Evolutionary conservation across 768 basidiomycete species (phyloP), one percentile per base, ranked within the genome.

Genomic region (Holtermanniella nyarrowii): DNA sequence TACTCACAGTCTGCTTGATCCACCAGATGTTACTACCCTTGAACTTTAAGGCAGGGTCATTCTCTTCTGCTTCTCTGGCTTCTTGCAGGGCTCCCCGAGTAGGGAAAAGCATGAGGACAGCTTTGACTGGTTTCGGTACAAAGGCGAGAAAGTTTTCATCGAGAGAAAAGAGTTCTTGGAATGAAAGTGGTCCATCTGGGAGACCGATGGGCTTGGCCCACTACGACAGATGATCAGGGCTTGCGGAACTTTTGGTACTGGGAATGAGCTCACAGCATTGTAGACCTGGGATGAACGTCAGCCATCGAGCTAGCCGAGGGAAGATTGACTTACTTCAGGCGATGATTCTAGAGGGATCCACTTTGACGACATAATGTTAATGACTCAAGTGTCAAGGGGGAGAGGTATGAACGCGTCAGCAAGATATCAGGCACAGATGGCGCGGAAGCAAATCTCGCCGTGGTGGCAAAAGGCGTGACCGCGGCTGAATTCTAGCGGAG

Each of bases 31-130:
- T 80, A 4, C 50, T 46, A 27, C 26, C 50, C 22, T 31, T 44
- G 10, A 71, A 74, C 49, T 76, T 74, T 0, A 73, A 80, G 41
- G 76, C 75, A 13, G 68, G 70, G 23, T 70, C 70, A 41, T 71
- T 72, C 57, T 89, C 87, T 55, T 88, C 85, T 42, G 74, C 73
- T 40, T 75, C 74, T 41, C 81, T 75, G 41, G 74, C 77, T 20
- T 67, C 54, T n/a, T 79, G 78, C 11, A 80, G 69, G 16, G 69
- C 69, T 0, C 79, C 78, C 0, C 77, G 69, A 49, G 80, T 76
- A 3, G 91, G 91, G 72, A 93, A 97, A 21, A 95, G 77, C 4
- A 97, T 74, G 5, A 93, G 74, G 7, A 95, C 79, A 0, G 91
- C 91, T 63, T 84, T 84, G 26, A 84, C 84, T 0, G 85, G 88